Evolutionary conservation across 2,329 filamentous ascomycete species (phyloP), one percentile per base, ranked within the genome.

Genomic region (Aspergillus sp.): DNA sequence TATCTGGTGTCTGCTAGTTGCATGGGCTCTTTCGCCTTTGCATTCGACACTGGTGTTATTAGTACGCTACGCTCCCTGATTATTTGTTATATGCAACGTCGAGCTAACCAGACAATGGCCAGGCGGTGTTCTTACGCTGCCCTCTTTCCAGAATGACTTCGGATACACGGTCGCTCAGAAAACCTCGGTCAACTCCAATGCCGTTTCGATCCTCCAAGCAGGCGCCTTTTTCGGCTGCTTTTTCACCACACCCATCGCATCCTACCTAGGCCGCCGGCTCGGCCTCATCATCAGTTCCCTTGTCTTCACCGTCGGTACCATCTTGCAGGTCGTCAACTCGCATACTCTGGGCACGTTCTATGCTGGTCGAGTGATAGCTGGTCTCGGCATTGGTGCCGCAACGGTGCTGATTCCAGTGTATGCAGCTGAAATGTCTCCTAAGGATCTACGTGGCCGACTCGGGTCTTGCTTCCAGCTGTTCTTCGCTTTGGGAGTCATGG

Each of bases 221-320:
- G 81, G 81, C 21, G 80, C 80, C 39, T 84, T 84, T 65, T 80
- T 82, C 57, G 81, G 81, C 48, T 82, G 81, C 59, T 80, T 83
- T 58, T 65, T 77, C 56, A 79, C 81, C 54, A 80, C 78, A 58
- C 80, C 81, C 0, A 59, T 83, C 19, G 80, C 78, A 6, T 74
- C 79, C 30, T 70, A 71, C 23, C 72, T 78, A 32, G 82, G 82
- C 8, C 77, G 82, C 30, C 77, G 76, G 49, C 72, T 68, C 54
- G 74, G 76, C 5, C 74, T 83, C 30, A 75, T 82, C 19, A 70
- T 79, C 32, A 76, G 75, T 39, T 80, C 80, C 21, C 62, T 77
- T 8, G 64, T 82, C 32, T 76, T 77, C 57, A 70, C 65, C 8
- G 39, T 75, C 38, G 74, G 74, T 10, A 70, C 71, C 2, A 76